Conservation (phyloP, 2,329 filamentous ascomycete genomes). For the Pestalotiopsis sp. region DNA sequence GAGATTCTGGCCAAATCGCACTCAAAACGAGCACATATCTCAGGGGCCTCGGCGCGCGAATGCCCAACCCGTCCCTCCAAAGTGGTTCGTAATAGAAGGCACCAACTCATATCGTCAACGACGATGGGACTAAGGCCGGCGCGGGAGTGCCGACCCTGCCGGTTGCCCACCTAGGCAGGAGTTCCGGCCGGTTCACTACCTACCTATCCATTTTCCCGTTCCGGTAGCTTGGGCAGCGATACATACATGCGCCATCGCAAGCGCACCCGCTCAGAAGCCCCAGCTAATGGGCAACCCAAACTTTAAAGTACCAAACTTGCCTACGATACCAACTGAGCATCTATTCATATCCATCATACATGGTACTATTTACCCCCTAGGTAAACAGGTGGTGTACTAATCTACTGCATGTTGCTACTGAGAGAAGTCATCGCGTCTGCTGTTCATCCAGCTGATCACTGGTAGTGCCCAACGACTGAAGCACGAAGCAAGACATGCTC, state of each 20-base stretch:
- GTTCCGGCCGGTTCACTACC: background rate
- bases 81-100: background rate
- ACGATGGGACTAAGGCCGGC: no score
- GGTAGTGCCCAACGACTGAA: no score
- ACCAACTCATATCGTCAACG: no score
- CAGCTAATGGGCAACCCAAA: background rate
- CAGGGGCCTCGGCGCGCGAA: background rate
- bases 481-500: no score
- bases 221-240: constrained; percentile 13
- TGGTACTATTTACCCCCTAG: no score
- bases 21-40: no score
- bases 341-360: no score
- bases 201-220: background rate
- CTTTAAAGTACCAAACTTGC: background rate
- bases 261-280: background rate
- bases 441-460: no score
- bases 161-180: background rate
- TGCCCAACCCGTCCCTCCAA: background rate
- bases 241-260: background rate
- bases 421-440: no score
- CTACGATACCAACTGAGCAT: background rate
- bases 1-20: no score
- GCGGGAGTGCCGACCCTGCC: background rate
- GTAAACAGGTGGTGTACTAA: no score
- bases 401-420: no score